Conservation (phyloP, 768 basidiomycete species). For the Glaciozyma antarctica region DNA sequence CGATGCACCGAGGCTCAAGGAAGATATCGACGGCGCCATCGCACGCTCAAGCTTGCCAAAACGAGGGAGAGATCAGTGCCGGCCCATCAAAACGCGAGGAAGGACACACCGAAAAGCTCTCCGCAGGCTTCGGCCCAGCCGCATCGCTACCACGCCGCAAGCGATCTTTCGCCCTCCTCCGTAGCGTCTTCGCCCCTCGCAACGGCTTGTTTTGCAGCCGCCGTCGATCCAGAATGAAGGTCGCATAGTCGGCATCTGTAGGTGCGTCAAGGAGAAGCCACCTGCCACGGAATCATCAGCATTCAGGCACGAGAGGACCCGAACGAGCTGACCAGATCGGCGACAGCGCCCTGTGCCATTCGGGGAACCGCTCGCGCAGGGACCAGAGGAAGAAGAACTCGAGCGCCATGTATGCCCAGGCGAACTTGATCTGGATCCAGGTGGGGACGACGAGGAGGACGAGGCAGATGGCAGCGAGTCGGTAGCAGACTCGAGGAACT, state of each 20-base stretch:
- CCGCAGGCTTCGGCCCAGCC: neutral
- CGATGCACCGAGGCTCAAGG: too few relatives aligned
- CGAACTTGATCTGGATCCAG: slow-evolving; percentile 9
- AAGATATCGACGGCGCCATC: too few relatives aligned
- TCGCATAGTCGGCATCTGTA: slow-evolving; percentile 23
- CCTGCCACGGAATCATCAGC: slow-evolving; percentile 7
- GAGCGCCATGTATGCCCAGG: neutral
- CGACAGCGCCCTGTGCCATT: slow-evolving; percentile 11
- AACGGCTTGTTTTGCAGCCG: slow-evolving; percentile 4
- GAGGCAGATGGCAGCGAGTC: slow-evolving; percentile 3
- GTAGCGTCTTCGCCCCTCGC: slow-evolving; percentile 13
- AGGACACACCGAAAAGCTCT: neutral
- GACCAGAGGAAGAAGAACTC: slow-evolving; percentile 26
- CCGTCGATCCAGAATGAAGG: slow-evolving; percentile 10
- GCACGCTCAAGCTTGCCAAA: too few relatives aligned
- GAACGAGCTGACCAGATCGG: slow-evolving; percentile 8
- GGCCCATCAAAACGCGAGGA: neutral
- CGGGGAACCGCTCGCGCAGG: slow-evolving; percentile 8
- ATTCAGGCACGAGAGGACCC: too few relatives aligned
- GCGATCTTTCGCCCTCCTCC: slow-evolving; percentile 3
- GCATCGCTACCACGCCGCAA: neutral
- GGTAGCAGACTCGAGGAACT: neutral
- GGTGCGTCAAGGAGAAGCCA: slow-evolving; percentile 20
- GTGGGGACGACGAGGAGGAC: slow-evolving; percentile 6
- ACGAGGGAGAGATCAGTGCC: too few relatives aligned